Percentiles rank a stretch among this genome's conserved stretches.
Evolutionary conservation across 495 filamentous ascomycete species (phyloP).

Genomic region (Monascus purpureus): DNA sequence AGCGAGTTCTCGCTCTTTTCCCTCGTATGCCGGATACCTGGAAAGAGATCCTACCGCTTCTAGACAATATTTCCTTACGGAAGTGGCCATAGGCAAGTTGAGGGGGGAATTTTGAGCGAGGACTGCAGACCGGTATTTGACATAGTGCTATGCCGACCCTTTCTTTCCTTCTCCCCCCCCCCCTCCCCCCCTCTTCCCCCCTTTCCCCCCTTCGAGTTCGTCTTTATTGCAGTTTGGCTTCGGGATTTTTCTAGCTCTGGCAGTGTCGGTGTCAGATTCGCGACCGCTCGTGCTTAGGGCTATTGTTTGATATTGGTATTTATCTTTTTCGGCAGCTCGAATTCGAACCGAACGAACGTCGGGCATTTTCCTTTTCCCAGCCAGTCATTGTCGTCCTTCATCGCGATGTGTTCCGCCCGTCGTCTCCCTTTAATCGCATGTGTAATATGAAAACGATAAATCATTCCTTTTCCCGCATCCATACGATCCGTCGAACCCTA

Average conservation of each 20-base stretch:
- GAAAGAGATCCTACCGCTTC: background rate
- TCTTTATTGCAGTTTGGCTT: conserved; percentile 2
- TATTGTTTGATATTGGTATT: conserved; percentile 14
- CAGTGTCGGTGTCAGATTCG: background rate
- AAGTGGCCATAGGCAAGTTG: background rate
- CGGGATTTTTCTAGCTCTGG: background rate
- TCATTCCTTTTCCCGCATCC: conserved; percentile 14
- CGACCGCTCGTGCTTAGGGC: conserved; percentile 1
- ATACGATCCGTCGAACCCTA: conserved; percentile 14
- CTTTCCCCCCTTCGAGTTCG: conserved; percentile 5
- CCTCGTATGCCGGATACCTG: background rate
- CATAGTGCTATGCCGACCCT: conserved; percentile 1
- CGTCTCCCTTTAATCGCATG: conserved; percentile 21
- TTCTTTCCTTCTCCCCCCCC: conserved; percentile 1
- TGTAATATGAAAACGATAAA: conserved; percentile 21
- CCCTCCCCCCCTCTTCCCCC: background rate
- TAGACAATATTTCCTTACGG: too few species aligned
- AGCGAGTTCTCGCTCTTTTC: background rate
- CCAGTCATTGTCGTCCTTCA: conserved; percentile 22
- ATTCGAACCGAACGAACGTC: conserved; percentile 27
- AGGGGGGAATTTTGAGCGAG: background rate
- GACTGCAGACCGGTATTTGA: conserved; percentile 1
- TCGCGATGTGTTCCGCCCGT: conserved; percentile 22
- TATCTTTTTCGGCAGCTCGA: conserved; percentile 31
- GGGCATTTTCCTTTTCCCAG: conserved; percentile 18